Base-by-base conservation (phyloP, 78 protist species). In the Dictyostelium firmibasis region DNA sequence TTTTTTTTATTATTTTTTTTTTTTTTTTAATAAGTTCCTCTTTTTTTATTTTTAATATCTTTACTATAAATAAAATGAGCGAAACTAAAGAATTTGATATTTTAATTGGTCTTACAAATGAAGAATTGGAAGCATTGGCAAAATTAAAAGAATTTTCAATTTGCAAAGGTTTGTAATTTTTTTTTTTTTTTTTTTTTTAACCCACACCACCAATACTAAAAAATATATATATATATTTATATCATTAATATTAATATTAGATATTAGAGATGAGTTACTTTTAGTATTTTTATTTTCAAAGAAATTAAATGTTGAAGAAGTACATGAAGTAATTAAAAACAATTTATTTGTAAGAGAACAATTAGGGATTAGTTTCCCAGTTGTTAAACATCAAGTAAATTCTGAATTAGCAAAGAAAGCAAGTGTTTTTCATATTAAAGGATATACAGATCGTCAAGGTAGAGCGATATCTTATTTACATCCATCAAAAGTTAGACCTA, bases 231-330 rank as follows among this genome's bases (percentile, higher is more conserved):
- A n/a, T n/a, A n/a, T n/a, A n/a, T n/a, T n/a, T n/a, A n/a, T n/a
- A n/a, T n/a, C n/a, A n/a, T 44, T 43, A 33, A n/a, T 18, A 38
- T 18, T 82, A 31, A 33, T 16, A 4, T 35, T 69, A 69, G 89
- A 43, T 76, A 86, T 86, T n/a, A 62, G 23, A 16, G 93, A 86
- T 62, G 81, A 86, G n/a, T 77, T 77, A 14, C 69, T 89, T n/a
- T 67, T 89, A 78, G 18, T 89, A 25, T 89, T 64, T 33, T 43
- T 89, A 69, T 89, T 89, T 69, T 38, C 94, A 64, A 89, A 89
- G 53, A 89, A 89, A 79, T 81, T 89, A 8, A 31, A 62, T 69
- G 41, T 89, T 0, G 94, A 81, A 47, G 81, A 67, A 5, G 74
- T 83, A 4, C 38, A 41, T 16, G 20, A 3, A 57, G 25, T 79